Evolutionary conservation across 2,329 filamentous ascomycete genomes (phyloP), one percentile per base, ranked within the genome.

Genomic region (Aspergillus sp.): DNA sequence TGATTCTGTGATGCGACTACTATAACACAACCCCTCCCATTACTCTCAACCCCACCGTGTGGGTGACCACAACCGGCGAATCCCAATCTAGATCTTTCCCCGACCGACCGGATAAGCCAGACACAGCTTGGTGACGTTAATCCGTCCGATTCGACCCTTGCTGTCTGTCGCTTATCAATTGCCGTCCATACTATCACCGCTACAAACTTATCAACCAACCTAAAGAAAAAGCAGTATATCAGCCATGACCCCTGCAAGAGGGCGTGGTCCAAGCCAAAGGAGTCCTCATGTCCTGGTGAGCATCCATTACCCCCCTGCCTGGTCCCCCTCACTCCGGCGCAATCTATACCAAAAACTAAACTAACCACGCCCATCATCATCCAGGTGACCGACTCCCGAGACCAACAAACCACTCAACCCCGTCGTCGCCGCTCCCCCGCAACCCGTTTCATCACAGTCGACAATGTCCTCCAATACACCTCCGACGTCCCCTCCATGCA

Each of bases 401-500:
- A 79, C n/a, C 75, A 76, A 53, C 73, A 74, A 57, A 59, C 67
- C 23, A 62, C 64, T 30, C 66, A 69, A 57, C 65, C 68, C 47
- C 67, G 70, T 57, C 67, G 67, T 36, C 72, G 72, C 23, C 71
- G 74, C 41, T 71, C 72, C 41, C 70, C 68, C 8, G 65, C 84
- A 67, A 93, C 87, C 81, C 90, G 87, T 69, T 91, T 91, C 76
- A 91, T 98, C 73, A 87, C 84, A 15, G 94, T 99, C 76, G 95
- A 99, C 79, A 96, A 94, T 74, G 91, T 98, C 66, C 87, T 99
- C 5, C 92, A 96, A 75, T 91, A 96, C 80, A 90, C 92, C 61
- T 95, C 92, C 53, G 93, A 97, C 72, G 95, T 99, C 43, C 95
- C 95, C 1, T 98, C 95, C 0, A 93, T 92, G 70, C 94, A 97